Conservation (phyloP, 306 rosid species). For the Sicyos baderoa region DNA sequence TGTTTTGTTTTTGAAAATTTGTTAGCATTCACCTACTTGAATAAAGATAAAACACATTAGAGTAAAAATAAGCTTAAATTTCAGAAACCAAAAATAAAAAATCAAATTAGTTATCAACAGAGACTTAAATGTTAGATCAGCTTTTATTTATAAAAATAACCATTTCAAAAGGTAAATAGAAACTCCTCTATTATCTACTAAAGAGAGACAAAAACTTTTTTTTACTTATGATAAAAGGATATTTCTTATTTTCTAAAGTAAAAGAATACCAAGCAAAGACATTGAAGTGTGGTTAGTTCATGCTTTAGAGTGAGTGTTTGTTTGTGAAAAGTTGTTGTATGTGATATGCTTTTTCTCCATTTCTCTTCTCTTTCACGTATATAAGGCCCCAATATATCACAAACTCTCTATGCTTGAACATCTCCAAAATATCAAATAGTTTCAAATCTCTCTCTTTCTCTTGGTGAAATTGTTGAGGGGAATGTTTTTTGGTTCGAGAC, state of each 20-base stretch:
- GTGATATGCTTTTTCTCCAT: slow-evolving; percentile 33
- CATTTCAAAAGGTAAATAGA: neutral
- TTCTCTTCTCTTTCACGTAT: slow-evolving; percentile 45
- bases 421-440: neutral
- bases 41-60: too few relatives aligned
- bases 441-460: slow-evolving; percentile 19
- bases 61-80: too few relatives aligned
- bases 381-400: slow-evolving; percentile 48
- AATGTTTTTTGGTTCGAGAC: slow-evolving; percentile 94
- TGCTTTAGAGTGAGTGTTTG: slow-evolving; percentile 16
- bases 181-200: neutral
- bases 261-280: neutral
- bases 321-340: slow-evolving; percentile 38
- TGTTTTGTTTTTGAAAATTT: too few relatives aligned
- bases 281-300: slow-evolving; percentile 3
- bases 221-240: slow-evolving; percentile 5
- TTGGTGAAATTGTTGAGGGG: slow-evolving; percentile 56
- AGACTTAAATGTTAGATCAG: too few relatives aligned
- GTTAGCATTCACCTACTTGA: too few relatives aligned
- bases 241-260: neutral
- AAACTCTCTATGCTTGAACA: slow-evolving; percentile 62
- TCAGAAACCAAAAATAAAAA: too few relatives aligned
- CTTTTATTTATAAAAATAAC: neutral
- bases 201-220: neutral
- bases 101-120: too few relatives aligned